These are phyloP conservation scores for Stachybotrys chlorohalonatus DNA, from an alignment of 2,329 filamentous ascomycete species.

Conservation along the genomic window DNA sequence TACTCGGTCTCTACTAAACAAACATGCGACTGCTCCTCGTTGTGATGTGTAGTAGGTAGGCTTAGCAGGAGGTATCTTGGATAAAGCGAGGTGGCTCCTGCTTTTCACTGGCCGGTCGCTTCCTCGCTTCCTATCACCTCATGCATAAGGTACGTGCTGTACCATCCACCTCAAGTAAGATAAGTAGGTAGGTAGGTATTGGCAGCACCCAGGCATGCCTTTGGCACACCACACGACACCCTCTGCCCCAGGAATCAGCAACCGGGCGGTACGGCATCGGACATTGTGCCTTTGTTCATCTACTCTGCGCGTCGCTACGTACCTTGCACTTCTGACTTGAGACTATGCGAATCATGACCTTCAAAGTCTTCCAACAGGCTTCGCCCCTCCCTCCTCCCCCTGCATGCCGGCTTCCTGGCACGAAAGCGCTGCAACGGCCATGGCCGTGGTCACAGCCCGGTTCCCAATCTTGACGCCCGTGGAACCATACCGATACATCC, in stretches of 20 bases:
- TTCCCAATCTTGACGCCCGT: background rate
- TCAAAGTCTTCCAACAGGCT: background rate
- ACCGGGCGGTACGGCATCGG: background rate
- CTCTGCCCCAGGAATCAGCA: background rate
- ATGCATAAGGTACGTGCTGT: no score
- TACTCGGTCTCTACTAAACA: no score
- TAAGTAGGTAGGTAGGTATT: no score
- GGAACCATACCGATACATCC: conserved; percentile 1
- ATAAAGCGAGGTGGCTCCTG: no score
- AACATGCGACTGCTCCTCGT: no score
- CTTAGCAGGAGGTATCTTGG: no score
- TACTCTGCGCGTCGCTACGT: background rate
- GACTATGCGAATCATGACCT: background rate
- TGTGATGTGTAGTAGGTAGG: no score
- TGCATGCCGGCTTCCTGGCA: background rate
- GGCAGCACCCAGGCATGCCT: no score
- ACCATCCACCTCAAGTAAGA: no score
- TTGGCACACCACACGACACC: no score
- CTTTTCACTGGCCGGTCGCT: no score
- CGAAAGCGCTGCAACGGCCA: background rate
- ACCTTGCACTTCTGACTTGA: background rate
- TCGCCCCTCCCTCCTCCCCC: background rate
- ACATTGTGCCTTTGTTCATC: background rate
- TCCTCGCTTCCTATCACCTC: no score
- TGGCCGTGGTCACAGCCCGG: background rate